These are phyloP conservation scores for Lactarius tabidus DNA, from an alignment of 768 basidiomycete genomes.

Conservation along the genomic window DNA sequence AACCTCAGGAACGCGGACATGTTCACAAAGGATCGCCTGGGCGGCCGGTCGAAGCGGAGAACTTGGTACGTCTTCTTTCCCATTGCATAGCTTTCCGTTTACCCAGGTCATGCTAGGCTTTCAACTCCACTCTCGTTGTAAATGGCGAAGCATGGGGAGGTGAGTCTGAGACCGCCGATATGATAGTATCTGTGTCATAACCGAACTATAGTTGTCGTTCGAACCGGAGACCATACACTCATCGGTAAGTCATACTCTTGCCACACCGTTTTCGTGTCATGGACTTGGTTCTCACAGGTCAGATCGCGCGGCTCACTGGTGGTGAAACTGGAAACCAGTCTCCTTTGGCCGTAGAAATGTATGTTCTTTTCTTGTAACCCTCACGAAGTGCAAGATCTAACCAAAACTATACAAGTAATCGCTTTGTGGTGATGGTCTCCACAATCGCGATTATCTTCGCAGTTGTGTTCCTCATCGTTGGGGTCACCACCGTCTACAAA, in stretches of 20 bases:
- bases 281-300: constrained; percentile 39
- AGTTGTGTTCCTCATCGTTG: constrained; percentile 60
- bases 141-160: constrained; percentile 71
- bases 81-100: neutral
- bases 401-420: constrained; percentile 37
- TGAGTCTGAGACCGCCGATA: constrained; percentile 32
- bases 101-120: constrained; percentile 41
- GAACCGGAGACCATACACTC: constrained; percentile 62
- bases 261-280: neutral
- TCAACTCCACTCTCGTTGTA: constrained; percentile 64
- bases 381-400: neutral
- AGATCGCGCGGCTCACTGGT: constrained; percentile 65
- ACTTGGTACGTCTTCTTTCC: constrained; percentile 42
- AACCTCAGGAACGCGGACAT: constrained; percentile 57
- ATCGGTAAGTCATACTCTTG: constrained; percentile 42
- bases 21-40: constrained; percentile 42
- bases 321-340: constrained; percentile 61
- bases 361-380: constrained; percentile 22
- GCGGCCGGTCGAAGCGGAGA: constrained; percentile 61
- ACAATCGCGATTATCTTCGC: constrained; percentile 58
- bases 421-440: constrained; percentile 60
- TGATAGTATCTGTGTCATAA: neutral
- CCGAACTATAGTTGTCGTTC: constrained; percentile 49
- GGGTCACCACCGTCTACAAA: constrained; percentile 62
- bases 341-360: constrained; percentile 67